These are phyloP conservation scores for Parsonsia alboflavescens DNA, from an alignment of 257 asterid species.

Conservation along the genomic window DNA sequence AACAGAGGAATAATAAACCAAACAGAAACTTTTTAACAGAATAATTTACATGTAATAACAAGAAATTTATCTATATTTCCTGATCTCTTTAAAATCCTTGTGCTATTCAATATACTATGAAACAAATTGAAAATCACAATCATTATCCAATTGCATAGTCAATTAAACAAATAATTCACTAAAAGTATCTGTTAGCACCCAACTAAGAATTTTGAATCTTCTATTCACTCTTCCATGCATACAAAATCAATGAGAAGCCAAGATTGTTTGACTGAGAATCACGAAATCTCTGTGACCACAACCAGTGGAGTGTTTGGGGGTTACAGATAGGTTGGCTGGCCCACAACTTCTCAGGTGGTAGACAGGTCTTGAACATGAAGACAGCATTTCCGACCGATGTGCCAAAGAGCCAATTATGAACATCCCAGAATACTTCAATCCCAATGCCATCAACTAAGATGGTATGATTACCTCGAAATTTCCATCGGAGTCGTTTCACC, in stretches of 20 bases:
- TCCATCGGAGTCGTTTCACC: constrained; percentile 43
- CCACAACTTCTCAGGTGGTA: constrained; percentile 42
- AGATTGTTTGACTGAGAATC: constrained; percentile 31
- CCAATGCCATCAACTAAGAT: constrained; percentile 40
- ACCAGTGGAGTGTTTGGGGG: constrained; percentile 35
- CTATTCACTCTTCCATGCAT: constrained; percentile 51
- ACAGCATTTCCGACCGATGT: constrained; percentile 31
- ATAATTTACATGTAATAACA: constrained; percentile 24
- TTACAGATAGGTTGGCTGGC: constrained; percentile 31
- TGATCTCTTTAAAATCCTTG: constrained; percentile 14
- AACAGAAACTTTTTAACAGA: constrained; percentile 10
- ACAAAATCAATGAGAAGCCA: constrained; percentile 39
- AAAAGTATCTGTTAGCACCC: constrained; percentile 27
- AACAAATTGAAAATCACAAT: constrained; percentile 22
- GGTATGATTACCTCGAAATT: constrained; percentile 45
- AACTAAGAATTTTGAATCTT: constrained; percentile 23
- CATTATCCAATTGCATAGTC: constrained; percentile 19
- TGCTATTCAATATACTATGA: constrained; percentile 16
- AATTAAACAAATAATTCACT: constrained; percentile 26
- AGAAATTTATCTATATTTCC: constrained; percentile 12
- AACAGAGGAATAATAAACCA: constrained; percentile 7
- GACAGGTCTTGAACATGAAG: constrained; percentile 43
- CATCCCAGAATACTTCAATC: constrained; percentile 44
- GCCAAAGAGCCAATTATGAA: constrained; percentile 46
- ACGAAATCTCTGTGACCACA: constrained; percentile 35